These are phyloP conservation scores for Fraxinus dipetala DNA, from an alignment of 305 asterid genomes.

Conservation along the genomic window DNA sequence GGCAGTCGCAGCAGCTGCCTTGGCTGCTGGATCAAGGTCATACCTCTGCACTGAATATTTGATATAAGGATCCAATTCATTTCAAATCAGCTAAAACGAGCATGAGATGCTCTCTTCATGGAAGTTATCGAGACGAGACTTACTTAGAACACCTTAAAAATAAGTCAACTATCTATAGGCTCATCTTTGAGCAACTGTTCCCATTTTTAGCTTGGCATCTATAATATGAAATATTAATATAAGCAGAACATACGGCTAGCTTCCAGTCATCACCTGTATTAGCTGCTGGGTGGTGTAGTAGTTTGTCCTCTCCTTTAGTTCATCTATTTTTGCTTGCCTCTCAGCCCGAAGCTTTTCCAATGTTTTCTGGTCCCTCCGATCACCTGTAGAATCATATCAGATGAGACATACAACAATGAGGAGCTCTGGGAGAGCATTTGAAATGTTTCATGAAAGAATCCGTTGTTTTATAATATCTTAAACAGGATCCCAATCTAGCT, in stretches of 20 bases:
- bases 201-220: neutral
- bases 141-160: neutral
- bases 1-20: constrained; percentile 85
- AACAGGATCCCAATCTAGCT: neutral
- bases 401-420: neutral
- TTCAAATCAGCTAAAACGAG: neutral
- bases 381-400: constrained; percentile 42
- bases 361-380: constrained; percentile 66
- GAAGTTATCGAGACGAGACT: neutral
- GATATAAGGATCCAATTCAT: constrained; percentile 29
- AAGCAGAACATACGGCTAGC: constrained; percentile 20
- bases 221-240: neutral
- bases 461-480: neutral
- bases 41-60: constrained; percentile 63
- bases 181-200: neutral
- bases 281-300: constrained; percentile 82
- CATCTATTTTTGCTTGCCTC: constrained; percentile 84
- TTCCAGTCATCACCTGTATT: constrained; percentile 59
- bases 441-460: constrained; percentile 1
- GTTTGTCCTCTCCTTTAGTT: constrained; percentile 86
- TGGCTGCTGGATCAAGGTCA: constrained; percentile 90
- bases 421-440: constrained; percentile 5
- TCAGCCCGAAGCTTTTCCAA: constrained; percentile 76
- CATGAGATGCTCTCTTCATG: neutral
- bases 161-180: neutral